phyloP scores from a whole-genome alignment of 768 basidiomycete genomes.

The Termitomyces sp. region DNA sequence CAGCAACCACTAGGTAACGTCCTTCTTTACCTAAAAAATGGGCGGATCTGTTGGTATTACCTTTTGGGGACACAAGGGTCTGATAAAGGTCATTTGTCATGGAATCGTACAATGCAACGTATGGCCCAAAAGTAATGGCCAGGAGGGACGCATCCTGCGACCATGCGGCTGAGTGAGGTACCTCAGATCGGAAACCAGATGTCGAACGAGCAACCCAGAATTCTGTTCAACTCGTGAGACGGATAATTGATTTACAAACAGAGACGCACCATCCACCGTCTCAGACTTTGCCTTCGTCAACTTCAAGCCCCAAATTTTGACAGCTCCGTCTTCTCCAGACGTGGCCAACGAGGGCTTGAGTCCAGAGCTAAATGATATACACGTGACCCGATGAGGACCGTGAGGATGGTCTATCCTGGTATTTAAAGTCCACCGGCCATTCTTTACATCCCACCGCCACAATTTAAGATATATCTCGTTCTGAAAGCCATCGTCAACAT shows the following conservation, averaged over 20 bases:
- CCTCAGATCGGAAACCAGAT: slow-evolving; percentile 63
- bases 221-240: slow-evolving; percentile 32
- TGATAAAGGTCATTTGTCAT: slow-evolving; percentile 55
- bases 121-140: slow-evolving; percentile 63
- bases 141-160: slow-evolving; percentile 86
- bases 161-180: slow-evolving; percentile 69
- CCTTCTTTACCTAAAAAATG: slow-evolving; percentile 71
- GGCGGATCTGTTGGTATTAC: slow-evolving; percentile 37
- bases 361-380: slow-evolving; percentile 65
- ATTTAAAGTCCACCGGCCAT: slow-evolving; percentile 69
- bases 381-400: slow-evolving; percentile 57
- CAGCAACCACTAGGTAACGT: slow-evolving; percentile 63
- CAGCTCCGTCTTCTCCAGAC: slow-evolving; percentile 66
- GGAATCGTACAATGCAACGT: slow-evolving; percentile 75
- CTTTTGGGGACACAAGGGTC: slow-evolving; percentile 58
- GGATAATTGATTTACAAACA: background rate
- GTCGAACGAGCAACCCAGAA: slow-evolving; percentile 83
- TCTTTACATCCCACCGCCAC: slow-evolving; percentile 79
- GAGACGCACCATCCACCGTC: slow-evolving; percentile 47
- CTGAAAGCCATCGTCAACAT: slow-evolving; percentile 61
- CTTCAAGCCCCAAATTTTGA: slow-evolving; percentile 81
- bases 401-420: slow-evolving; percentile 91
- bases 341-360: slow-evolving; percentile 52
- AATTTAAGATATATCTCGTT: slow-evolving; percentile 82
- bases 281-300: slow-evolving; percentile 41